Evolutionary conservation across 2,329 filamentous ascomycete genomes (phyloP).

Genomic region (Bisporella sp.): DNA sequence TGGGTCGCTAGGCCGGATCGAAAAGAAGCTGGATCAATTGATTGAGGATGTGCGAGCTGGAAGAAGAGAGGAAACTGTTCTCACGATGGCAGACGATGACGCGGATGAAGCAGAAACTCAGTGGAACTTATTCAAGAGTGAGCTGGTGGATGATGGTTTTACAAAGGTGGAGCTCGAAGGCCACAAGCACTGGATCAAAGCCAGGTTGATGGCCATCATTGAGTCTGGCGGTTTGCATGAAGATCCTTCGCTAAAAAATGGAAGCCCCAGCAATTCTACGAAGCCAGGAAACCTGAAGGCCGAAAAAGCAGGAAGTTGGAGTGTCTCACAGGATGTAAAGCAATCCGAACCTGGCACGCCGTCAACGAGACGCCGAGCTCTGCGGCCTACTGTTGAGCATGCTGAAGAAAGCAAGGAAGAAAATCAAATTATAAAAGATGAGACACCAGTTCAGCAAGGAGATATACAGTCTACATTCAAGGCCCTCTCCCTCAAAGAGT

Average conservation of each 20-base stretch:
- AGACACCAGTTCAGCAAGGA: no score
- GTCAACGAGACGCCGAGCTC: no score
- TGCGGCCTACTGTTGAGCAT: no score
- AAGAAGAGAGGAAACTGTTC: constrained; percentile 12
- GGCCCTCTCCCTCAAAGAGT: no score
- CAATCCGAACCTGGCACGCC: no score
- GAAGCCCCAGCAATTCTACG: not conserved
- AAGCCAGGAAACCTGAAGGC: no score
- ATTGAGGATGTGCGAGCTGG: constrained; percentile 41
- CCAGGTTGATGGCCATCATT: not conserved
- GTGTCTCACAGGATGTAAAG: not conserved
- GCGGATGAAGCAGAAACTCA: constrained; percentile 3
- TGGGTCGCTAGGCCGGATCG: constrained; percentile 12
- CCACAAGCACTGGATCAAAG: constrained; percentile 6
- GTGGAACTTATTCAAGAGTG: constrained; percentile 4
- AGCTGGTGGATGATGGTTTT: constrained; percentile 7
- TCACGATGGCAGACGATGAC: constrained; percentile 2
- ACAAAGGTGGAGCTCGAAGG: constrained; percentile 7
- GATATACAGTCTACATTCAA: no score
- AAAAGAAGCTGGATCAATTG: constrained; percentile 28
- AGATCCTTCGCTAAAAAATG: not conserved
- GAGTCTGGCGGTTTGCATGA: not conserved
- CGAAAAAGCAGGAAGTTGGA: not conserved
- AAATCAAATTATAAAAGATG: no score
- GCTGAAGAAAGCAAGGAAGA: no score